Evolutionary conservation across 805 yeast genomes (phyloP).

Genomic region (Debaryomyces prosopidis): DNA sequence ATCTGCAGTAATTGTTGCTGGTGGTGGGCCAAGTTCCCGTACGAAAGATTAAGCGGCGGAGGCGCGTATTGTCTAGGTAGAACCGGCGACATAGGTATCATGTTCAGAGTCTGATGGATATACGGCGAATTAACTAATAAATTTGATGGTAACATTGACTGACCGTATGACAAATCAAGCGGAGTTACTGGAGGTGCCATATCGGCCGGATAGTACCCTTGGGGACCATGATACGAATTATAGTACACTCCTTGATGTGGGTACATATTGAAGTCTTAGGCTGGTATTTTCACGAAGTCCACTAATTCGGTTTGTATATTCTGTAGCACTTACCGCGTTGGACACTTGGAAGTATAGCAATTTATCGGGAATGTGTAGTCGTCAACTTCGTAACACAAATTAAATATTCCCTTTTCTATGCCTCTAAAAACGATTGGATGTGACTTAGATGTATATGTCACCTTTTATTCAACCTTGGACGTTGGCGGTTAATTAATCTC

Average conservation of each 20-base stretch:
- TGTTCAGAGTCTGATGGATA: slow-evolving; percentile 31
- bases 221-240: slow-evolving; percentile 2
- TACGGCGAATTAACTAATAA: slow-evolving; percentile 62
- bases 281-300: neutral
- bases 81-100: slow-evolving; percentile 5
- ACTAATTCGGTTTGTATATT: neutral
- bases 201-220: slow-evolving; percentile 3
- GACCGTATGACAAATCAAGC: slow-evolving; percentile 58
- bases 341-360: no score
- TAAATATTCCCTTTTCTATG: no score
- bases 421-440: no score
- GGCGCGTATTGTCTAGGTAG: slow-evolving; percentile 12
- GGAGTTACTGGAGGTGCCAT: slow-evolving; percentile 40
- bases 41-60: slow-evolving; percentile 8
- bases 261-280: neutral
- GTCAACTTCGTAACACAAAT: no score
- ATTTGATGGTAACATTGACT: slow-evolving; percentile 64
- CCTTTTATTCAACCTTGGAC: no score
- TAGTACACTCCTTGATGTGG: slow-evolving; percentile 1
- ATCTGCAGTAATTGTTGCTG: slow-evolving; percentile 4
- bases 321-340: no score
- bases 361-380: no score
- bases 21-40: slow-evolving; percentile 4
- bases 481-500: no score
- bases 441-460: no score